Evolutionary conservation across 148 eudicot genomes (phyloP).

Genomic region (Chenopodium berlandieri): DNA sequence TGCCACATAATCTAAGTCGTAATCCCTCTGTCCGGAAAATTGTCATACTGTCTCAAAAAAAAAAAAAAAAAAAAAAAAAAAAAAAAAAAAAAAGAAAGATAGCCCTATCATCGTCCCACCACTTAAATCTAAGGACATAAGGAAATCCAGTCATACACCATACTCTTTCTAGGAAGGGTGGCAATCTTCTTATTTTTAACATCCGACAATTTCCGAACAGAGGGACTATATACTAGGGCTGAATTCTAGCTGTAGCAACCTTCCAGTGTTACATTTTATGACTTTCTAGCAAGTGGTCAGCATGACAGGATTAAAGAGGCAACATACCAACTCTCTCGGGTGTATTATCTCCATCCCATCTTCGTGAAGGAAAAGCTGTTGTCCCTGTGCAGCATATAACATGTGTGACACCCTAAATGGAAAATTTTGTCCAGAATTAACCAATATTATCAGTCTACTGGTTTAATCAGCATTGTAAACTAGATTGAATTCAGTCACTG

Average conservation of each 20-base stretch:
- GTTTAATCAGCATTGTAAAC: slow-evolving; percentile 6
- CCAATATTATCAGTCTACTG: not conserved
- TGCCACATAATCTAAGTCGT: not conserved
- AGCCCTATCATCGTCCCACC: not conserved
- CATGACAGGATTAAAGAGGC: slow-evolving; percentile 8
- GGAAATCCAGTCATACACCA: not conserved
- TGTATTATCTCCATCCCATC: slow-evolving; percentile 97
- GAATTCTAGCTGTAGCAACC: not conserved
- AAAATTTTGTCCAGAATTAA: slow-evolving; percentile 15
- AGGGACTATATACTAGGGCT: not conserved
- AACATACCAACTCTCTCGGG: slow-evolving; percentile 92
- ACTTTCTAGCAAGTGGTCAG: not conserved
- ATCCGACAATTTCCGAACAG: no score
- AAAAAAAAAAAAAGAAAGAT: no score
- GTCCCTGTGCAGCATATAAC: slow-evolving; percentile 98
- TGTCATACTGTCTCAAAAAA: not conserved
- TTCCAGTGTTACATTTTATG: not conserved
- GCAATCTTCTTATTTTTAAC: no score
- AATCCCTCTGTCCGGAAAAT: not conserved
- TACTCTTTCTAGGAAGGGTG: not conserved
- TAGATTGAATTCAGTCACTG: not conserved
- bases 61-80: no score
- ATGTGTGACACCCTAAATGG: slow-evolving; percentile 81
- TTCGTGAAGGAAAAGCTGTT: slow-evolving; percentile 90
- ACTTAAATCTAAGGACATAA: not conserved